Evolutionary conservation across 768 basidiomycete species (phyloP).

Genomic region (Collybia sordida): DNA sequence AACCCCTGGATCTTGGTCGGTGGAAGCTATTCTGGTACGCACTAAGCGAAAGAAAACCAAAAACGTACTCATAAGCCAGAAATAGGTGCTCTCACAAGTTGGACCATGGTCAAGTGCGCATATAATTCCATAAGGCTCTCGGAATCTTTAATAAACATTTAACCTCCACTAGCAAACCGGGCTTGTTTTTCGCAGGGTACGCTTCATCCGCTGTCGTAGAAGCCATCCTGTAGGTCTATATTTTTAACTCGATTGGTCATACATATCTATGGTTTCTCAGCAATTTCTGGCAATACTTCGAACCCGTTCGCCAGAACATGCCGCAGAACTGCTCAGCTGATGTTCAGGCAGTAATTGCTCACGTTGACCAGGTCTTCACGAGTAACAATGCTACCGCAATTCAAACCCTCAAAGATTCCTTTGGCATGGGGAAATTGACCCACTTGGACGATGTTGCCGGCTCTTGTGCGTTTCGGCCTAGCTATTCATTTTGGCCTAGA

Average conservation of each 20-base stretch:
- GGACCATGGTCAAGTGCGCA: conserved; percentile 67
- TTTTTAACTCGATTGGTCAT: neutral
- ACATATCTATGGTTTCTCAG: neutral
- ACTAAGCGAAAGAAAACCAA: neutral
- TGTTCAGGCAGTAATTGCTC: conserved; percentile 58
- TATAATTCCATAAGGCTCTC: neutral
- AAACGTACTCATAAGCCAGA: neutral
- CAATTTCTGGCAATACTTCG: conserved; percentile 74
- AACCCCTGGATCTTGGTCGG: conserved; percentile 52
- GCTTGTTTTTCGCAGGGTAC: conserved; percentile 65
- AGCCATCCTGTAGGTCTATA: conserved; percentile 45
- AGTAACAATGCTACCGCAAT: conserved; percentile 46
- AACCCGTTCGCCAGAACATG: conserved; percentile 68
- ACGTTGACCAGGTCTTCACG: conserved; percentile 59
- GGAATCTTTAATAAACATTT: neutral
- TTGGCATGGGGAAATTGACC: conserved; percentile 54
- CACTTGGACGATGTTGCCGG: conserved; percentile 71
- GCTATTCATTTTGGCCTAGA: conserved; percentile 36
- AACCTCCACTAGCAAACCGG: conserved; percentile 46
- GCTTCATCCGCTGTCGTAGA: conserved; percentile 67
- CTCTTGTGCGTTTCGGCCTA: conserved; percentile 36
- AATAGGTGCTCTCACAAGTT: conserved; percentile 45
- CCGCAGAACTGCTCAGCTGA: conserved; percentile 74
- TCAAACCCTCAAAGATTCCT: conserved; percentile 51
- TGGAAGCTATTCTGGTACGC: conserved; percentile 48